A percentile compares a stretch with the other conserved stretches of the same genome.
phyloP scores from a whole-genome alignment of 495 filamentous ascomycete species.

The Lentithecium fluviatile region DNA sequence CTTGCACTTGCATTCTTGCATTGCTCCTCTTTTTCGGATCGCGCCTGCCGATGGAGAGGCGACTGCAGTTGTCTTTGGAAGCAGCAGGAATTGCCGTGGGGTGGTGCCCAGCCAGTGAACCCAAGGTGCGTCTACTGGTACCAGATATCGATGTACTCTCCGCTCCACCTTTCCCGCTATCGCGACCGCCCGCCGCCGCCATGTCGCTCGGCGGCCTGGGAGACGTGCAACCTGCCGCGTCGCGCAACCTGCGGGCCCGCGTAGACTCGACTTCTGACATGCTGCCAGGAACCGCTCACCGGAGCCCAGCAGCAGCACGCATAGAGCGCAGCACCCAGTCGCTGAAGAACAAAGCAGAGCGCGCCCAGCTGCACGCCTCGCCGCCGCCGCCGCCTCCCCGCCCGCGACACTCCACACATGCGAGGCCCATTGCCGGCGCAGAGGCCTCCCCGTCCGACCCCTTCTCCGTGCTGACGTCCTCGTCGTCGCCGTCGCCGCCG shows the following conservation, averaged over 20 bases:
- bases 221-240: not conserved
- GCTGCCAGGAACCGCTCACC: not conserved
- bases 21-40: constrained; percentile 12
- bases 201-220: constrained; percentile 1
- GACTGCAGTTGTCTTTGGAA: constrained; percentile 30
- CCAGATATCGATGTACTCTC: too few species aligned
- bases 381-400: constrained; percentile 2
- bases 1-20: too few species aligned
- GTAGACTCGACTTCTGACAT: not conserved
- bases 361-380: not conserved
- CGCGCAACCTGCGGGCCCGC: not conserved
- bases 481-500: constrained; percentile 18
- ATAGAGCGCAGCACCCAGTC: not conserved
- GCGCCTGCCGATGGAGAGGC: constrained; percentile 34
- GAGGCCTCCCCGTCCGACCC: constrained; percentile 1
- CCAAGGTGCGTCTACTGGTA: too few species aligned
- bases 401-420: not conserved
- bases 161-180: constrained; percentile 4
- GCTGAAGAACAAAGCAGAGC: constrained; percentile 16
- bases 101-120: constrained; percentile 26
- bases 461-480: constrained; percentile 16
- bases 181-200: constrained; percentile 11
- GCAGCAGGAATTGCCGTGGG: constrained; percentile 28
- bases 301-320: not conserved
- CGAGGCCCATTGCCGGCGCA: not conserved